Evolutionary conservation across 805 yeast species (phyloP).

Genomic region (Clavispora vitiphila): DNA sequence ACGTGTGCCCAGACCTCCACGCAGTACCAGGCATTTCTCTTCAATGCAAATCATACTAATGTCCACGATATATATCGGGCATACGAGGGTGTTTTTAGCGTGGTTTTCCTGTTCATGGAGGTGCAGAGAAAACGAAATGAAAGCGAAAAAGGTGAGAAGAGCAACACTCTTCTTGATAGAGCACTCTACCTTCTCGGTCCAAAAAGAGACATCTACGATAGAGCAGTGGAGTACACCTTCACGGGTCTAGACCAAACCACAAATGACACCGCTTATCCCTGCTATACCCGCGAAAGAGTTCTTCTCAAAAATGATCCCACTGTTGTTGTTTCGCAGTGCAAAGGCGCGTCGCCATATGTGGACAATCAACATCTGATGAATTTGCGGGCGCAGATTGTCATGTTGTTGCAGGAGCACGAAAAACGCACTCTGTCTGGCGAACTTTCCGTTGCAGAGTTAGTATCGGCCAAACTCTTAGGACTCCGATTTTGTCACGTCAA

Average conservation of each 20-base stretch:
- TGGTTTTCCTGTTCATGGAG: constrained; percentile 19
- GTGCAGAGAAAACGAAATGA: constrained; percentile 7
- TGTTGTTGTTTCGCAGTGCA: constrained; percentile 8
- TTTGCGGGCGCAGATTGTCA: constrained; percentile 14
- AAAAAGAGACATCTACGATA: constrained; percentile 24
- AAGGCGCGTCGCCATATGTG: constrained; percentile 7
- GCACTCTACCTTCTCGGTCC: constrained; percentile 21
- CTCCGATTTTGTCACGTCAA: constrained; percentile 2
- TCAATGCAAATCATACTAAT: constrained; percentile 16
- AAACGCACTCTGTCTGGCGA: background rate
- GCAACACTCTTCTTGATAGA: background rate
- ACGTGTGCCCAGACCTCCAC: constrained; percentile 29
- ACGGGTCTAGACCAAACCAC: constrained; percentile 21
- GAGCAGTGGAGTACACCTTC: constrained; percentile 24
- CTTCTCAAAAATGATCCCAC: constrained; percentile 19
- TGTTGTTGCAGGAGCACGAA: background rate
- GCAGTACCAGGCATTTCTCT: constrained; percentile 14
- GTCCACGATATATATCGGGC: constrained; percentile 22
- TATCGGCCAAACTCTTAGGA: background rate
- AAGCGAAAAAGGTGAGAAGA: background rate
- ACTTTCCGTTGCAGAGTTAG: background rate
- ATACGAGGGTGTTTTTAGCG: constrained; percentile 15
- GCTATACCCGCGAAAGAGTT: constrained; percentile 22
- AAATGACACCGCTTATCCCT: constrained; percentile 18
- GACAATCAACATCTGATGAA: constrained; percentile 27